Evolutionary conservation across 371 early-diverging fungal genomes (phyloP).

Genomic region (Smittium culicis): DNA sequence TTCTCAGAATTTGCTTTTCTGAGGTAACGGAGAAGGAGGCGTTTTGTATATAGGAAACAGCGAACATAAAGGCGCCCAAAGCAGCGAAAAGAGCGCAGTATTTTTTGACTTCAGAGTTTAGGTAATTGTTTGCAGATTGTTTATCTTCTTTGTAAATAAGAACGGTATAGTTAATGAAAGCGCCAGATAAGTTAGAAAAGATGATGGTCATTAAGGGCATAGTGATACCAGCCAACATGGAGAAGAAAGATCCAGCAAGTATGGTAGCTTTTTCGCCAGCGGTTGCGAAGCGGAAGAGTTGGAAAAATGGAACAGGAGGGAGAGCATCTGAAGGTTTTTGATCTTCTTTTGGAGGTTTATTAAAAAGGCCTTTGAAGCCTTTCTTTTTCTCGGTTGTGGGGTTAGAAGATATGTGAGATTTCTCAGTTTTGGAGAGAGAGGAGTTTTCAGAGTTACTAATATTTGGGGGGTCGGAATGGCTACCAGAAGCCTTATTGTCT

Average conservation of each 20-base stretch:
- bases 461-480: no score
- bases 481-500: no score
- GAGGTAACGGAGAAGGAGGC: slow-evolving; percentile 27
- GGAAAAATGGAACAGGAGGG: background rate
- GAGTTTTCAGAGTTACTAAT: no score
- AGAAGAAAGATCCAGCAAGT: slow-evolving; percentile 30
- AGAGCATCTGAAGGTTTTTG: no score
- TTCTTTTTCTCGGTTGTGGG: no score
- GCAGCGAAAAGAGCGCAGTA: slow-evolving; percentile 26
- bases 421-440: no score
- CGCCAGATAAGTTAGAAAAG: slow-evolving; percentile 28
- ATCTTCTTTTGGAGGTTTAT: background rate
- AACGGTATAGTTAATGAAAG: slow-evolving; percentile 12
- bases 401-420: no score
- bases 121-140: slow-evolving; percentile 9
- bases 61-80: slow-evolving; percentile 19
- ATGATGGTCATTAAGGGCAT: slow-evolving; percentile 42
- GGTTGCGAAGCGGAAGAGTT: slow-evolving; percentile 36
- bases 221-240: slow-evolving; percentile 34
- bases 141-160: background rate
- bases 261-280: slow-evolving; percentile 42
- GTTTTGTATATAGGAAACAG: slow-evolving; percentile 20
- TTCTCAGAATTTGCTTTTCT: slow-evolving; percentile 35
- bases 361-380: background rate
- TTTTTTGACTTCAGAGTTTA: slow-evolving; percentile 20